Evolutionary conservation across 805 yeast species (phyloP), one percentile per base, ranked within the genome.

Genomic region (Saccharomycopsis sp.): DNA sequence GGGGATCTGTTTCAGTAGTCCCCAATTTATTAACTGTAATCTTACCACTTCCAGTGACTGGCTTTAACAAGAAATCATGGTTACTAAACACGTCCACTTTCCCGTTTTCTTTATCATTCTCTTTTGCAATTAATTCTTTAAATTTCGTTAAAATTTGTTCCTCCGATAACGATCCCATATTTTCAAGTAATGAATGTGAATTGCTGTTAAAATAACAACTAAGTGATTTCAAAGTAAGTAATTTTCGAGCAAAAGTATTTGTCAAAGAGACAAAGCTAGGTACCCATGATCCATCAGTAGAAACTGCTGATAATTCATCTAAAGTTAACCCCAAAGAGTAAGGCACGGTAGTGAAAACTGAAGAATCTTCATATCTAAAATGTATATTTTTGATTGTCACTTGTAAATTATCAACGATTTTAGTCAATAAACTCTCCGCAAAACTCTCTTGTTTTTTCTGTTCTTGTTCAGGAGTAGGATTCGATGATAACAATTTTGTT

Each of bases 351-450:
- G 95, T 80, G 52, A 86, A 79, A 3, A 77, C 72, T 34, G 74
- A 67, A 4, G 73, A 66, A 63, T 93, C 98, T 57, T 94, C 98
- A 57, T 89, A 93, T 46, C 98, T 72, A 17, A 93, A 62, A 61
- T 93, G 99, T 51, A 93, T 93, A 58, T 86, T 87, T 55, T 81
- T 85, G 52, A 93, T 85, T 2, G 95, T 85, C 9, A 93, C 74
- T 61, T 93, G 98, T 43, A 94, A 65, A 58, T 93, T 93, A 61
- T 93, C 97, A 20, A 90, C 82, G 52, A 93, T 81, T 60, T 94
- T 94, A 1, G 96, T 84, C 4, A 88, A 72, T 48, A 93, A 69
- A 36, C 87, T 79, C 54, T 88, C 96, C 9, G 95, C 80, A 61
- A 93, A 93, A 32, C 87, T 72, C 59, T 87, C 90, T 59, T 80